Evolutionary conservation across 2,329 filamentous ascomycete genomes (phyloP), one percentile per base, ranked within the genome.

Genomic region (Verticillium isaacii): DNA sequence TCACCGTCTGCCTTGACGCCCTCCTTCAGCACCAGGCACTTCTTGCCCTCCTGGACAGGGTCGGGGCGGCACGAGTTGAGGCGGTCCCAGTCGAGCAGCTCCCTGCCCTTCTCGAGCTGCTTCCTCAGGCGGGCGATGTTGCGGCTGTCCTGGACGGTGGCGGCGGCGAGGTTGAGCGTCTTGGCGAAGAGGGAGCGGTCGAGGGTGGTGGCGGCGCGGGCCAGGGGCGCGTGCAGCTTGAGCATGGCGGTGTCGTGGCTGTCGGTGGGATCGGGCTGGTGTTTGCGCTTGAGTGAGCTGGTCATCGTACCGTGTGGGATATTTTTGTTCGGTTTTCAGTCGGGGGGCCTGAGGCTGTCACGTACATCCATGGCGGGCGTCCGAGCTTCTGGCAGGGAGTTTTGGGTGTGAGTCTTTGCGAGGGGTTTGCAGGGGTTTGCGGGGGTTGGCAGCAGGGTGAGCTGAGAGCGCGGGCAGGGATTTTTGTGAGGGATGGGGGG

Each of bases 161-260:
- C 94, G 2, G 93, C 93, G 9, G 92, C 85, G 29, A 94, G 80
- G 29, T 89, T 87, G 61, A 97, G 78, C 1, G 83, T 90, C 73
- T 89, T 92, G 59, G 85, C 82, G 79, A 98, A 98, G 66, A 96
- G 88, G 17, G 89, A 83, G 67, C 91, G 88, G 78, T 99, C 93
- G 66, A 99, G 86, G 58, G 85, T 84, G 71, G 88, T 88, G 80
- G 92, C 91, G 63, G 89, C 88, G 74, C 91, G 89, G 69, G 94
- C 89, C 63, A 93, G 81, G 29, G 93, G 93, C 56, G 93, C 92
- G 66, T 89, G 87, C 74, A 97, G 91, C 58, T 85, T 72, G 65
- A 77, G 79, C 84, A 86, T 87, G 56, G 56, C 41, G 17, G 56
- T 54, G 17, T 45, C 14, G n/a, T 15, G 29, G 5, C 9, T 23